These are phyloP conservation scores for Russula lepida DNA, from an alignment of 768 basidiomycete species.

Conservation along the genomic window DNA sequence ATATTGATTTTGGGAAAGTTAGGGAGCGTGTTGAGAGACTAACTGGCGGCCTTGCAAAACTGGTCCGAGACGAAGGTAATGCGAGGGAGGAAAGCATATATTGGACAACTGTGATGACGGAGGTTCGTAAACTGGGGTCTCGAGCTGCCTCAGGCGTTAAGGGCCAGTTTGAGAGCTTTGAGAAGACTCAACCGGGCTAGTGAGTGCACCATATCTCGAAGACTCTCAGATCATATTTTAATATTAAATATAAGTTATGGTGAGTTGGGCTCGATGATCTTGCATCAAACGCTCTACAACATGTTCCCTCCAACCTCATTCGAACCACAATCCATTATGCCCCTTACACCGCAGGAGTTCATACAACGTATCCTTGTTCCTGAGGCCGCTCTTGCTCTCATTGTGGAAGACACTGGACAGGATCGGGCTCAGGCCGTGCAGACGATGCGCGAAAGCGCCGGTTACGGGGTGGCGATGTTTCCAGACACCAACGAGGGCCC, in stretches of 20 bases:
- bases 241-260: conserved; percentile 54
- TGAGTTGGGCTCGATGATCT: conserved; percentile 73
- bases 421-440: conserved; percentile 41
- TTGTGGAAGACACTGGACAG: conserved; percentile 62
- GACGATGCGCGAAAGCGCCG: conserved; percentile 65
- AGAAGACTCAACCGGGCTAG: conserved; percentile 86
- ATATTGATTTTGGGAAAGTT: conserved; percentile 55
- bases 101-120: conserved; percentile 58
- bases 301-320: conserved; percentile 62
- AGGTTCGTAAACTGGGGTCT: conserved; percentile 56
- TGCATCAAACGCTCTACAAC: conserved; percentile 66
- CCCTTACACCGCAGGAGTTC: conserved; percentile 70
- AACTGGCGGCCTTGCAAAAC: conserved; percentile 36
- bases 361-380: conserved; percentile 83
- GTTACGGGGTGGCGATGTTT: conserved; percentile 83
- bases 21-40: conserved; percentile 46
- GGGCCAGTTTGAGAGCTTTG: conserved; percentile 72
- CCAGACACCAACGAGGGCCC: conserved; percentile 46
- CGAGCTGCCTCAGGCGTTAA: conserved; percentile 57
- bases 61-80: conserved; percentile 37
- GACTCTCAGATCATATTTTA: neutral
- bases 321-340: conserved; percentile 43
- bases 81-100: conserved; percentile 45
- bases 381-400: conserved; percentile 74
- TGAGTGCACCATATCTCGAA: conserved; percentile 35